phyloP scores from a whole-genome alignment of 2,329 filamentous ascomycete genomes.

The Venturia carpophila region DNA sequence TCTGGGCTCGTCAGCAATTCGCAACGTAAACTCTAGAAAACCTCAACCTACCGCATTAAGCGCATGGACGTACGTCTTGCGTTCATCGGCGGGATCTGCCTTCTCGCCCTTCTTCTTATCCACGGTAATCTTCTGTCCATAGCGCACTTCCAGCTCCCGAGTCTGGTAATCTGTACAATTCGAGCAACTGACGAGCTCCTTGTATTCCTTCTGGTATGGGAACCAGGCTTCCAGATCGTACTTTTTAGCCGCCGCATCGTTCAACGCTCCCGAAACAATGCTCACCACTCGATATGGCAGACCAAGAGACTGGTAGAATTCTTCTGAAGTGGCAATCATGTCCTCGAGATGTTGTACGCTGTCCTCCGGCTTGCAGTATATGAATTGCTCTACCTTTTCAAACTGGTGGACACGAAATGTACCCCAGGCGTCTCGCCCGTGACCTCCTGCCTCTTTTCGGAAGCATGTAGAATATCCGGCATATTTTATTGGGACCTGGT shows the following conservation, averaged over 20 bases:
- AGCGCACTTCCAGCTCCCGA: slow-evolving; percentile 85
- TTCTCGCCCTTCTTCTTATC: slow-evolving; percentile 69
- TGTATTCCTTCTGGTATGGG: slow-evolving; percentile 88
- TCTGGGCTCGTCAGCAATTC: slow-evolving; percentile 70
- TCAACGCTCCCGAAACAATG: slow-evolving; percentile 93
- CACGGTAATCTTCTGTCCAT: slow-evolving; percentile 69
- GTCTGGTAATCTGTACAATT: slow-evolving; percentile 99
- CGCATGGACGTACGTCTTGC: slow-evolving; percentile 91
- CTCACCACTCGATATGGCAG: slow-evolving; percentile 87
- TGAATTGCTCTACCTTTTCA: slow-evolving; percentile 83
- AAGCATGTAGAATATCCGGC: slow-evolving; percentile 92
- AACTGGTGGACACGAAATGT: slow-evolving; percentile 98
- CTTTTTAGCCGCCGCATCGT: slow-evolving; percentile 83
- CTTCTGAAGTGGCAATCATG: slow-evolving; percentile 86
- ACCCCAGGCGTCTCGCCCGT: slow-evolving; percentile 91
- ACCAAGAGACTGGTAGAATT: slow-evolving; percentile 85
- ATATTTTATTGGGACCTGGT: slow-evolving; percentile 81
- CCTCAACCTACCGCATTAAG: slow-evolving; percentile 80
- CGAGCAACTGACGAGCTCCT: slow-evolving; percentile 88
- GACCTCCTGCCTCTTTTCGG: slow-evolving; percentile 86
- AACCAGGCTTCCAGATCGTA: slow-evolving; percentile 96
- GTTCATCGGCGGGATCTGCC: slow-evolving; percentile 30
- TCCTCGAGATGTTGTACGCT: slow-evolving; percentile 90
- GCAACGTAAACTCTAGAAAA: slow-evolving; percentile 80
- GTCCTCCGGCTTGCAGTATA: slow-evolving; percentile 75